phyloP scores from a whole-genome alignment of 2,329 filamentous ascomycete genomes.

The Talaromyces pinophilus region DNA sequence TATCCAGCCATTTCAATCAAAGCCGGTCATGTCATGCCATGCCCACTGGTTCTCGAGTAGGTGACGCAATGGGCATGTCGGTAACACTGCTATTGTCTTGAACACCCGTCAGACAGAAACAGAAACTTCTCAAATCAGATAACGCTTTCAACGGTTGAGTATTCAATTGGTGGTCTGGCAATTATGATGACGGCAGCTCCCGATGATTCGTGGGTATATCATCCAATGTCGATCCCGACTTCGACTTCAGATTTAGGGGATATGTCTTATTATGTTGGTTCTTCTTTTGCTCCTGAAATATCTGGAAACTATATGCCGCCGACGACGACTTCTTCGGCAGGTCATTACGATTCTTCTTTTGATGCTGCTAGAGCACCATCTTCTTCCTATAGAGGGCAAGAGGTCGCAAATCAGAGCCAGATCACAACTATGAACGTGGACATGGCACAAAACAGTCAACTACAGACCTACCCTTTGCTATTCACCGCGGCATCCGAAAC shows the following conservation, averaged over 20 bases:
- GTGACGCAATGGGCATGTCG: conserved; percentile 20
- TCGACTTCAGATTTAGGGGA: conserved; percentile 4
- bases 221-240: conserved; percentile 13
- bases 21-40: neutral
- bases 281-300: conserved; percentile 8
- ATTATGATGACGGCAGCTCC: conserved; percentile 17
- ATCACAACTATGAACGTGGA: neutral
- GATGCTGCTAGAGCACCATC: neutral
- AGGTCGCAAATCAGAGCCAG: neutral
- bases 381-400: neutral
- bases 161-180: neutral
- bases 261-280: conserved; percentile 16
- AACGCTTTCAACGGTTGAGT: conserved; percentile 14
- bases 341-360: neutral
- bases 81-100: conserved; percentile 5
- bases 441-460: conserved; percentile 13
- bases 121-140: conserved; percentile 2
- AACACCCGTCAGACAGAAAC: neutral
- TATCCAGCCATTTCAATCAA: neutral
- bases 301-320: conserved; percentile 5
- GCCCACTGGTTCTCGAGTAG: neutral
- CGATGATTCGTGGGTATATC: conserved; percentile 19
- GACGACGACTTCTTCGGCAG: neutral
- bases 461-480: conserved; percentile 32
- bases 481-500: conserved; percentile 35